These are phyloP conservation scores for Chlorella ohadii DNA, from an alignment of 139 green algal species.

Conservation along the genomic window DNA sequence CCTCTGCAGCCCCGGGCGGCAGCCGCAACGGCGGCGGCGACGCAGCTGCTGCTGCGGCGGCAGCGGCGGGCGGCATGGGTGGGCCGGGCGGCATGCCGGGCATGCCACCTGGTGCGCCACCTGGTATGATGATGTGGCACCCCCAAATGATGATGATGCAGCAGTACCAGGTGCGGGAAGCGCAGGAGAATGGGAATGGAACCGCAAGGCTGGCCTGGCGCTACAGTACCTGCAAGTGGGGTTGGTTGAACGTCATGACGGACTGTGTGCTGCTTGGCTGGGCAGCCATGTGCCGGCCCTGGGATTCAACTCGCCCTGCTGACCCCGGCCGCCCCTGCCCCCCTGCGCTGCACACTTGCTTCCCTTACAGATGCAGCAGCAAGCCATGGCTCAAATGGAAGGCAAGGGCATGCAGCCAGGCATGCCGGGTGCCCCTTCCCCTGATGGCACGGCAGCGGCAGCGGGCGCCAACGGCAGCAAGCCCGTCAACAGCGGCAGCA, in stretches of 20 bases:
- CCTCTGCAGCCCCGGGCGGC: neutral
- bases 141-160: slow-evolving; percentile 37
- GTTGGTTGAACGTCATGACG: too few relatives aligned
- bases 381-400: neutral
- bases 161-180: slow-evolving; percentile 29
- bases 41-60: neutral
- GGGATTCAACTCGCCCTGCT: too few relatives aligned
- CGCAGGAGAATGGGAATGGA: too few relatives aligned
- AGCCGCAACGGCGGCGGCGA: neutral
- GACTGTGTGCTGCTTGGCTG: too few relatives aligned
- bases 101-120: neutral
- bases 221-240: too few relatives aligned
- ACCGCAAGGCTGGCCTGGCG: too few relatives aligned
- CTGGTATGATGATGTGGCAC: slow-evolving; percentile 34
- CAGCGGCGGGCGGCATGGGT: neutral
- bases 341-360: too few relatives aligned
- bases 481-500: neutral
- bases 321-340: too few relatives aligned
- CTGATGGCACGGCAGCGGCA: neutral
- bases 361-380: slow-evolving; percentile 24
- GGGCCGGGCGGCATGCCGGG: neutral
- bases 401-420: neutral
- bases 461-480: neutral
- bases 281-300: too few relatives aligned
- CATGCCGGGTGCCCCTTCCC: neutral